phyloP scores from a whole-genome alignment of 2,329 filamentous ascomycete species.

The Aspergillus pseudotamarii region DNA sequence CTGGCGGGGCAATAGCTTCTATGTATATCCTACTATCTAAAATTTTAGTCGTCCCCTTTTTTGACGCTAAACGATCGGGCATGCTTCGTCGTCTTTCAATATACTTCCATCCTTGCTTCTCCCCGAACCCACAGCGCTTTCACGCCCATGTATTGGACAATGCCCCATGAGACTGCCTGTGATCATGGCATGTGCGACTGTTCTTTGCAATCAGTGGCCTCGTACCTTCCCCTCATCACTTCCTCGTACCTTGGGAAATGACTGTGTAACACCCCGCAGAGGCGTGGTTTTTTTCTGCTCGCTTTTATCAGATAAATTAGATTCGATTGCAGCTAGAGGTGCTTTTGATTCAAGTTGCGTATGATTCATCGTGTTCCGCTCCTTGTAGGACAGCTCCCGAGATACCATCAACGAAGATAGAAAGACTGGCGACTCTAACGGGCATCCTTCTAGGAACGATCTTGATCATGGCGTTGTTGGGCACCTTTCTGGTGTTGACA shows the following conservation, averaged over 20 bases:
- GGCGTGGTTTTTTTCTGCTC: not conserved
- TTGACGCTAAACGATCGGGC: not conserved
- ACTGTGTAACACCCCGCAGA: not conserved
- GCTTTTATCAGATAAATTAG: not conserved
- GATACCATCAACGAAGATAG: not conserved
- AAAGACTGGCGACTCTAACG: conserved; percentile 7
- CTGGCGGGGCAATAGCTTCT: not conserved
- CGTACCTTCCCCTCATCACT: conserved; percentile 6
- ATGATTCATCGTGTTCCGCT: not conserved
- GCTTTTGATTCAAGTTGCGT: not conserved
- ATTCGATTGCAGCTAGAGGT: not conserved
- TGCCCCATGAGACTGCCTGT: conserved; percentile 8
- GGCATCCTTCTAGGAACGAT: conserved; percentile 1
- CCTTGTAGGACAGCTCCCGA: conserved; percentile 6
- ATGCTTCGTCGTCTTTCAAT: not conserved
- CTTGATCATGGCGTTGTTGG: conserved; percentile 15
- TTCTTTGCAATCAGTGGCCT: conserved; percentile 14
- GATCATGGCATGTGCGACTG: conserved; percentile 20
- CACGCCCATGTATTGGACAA: not conserved
- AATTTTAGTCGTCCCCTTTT: not conserved
- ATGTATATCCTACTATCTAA: not conserved
- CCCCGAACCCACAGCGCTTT: not conserved
- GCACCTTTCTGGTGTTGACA: conserved; percentile 16
- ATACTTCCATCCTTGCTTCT: not conserved
- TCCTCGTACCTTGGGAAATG: not conserved